Base-by-base conservation (phyloP, 1,284 basidiomycete genomes). In the Tremellales sp. region DNA sequence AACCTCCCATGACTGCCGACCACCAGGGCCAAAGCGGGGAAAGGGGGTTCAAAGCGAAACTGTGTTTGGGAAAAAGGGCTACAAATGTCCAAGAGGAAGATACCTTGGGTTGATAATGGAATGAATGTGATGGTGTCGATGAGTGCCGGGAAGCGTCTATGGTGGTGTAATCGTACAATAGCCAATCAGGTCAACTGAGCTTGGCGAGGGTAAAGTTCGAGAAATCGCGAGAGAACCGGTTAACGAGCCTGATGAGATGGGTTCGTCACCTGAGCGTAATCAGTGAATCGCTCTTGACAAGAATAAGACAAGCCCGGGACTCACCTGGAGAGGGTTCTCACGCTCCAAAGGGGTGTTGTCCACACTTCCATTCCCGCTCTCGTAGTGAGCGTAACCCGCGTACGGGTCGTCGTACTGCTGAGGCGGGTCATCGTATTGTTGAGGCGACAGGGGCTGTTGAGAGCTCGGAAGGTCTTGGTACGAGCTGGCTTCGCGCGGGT, bases 401-500 rank as follows among this genome's bases (percentile, higher is more conserved):
- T 19, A 19, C 23, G 19, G 36, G 0, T 33, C 19, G 13, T 59
- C 57, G 40, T 56, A 56, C 29, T 65, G 51, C 17, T 60, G 63
- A 52, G 63, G 54, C 15, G 52, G 50, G 7, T 54, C 44, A 48
- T 68, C 62, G 17, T 58, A 26, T 17, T 53, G 54, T 7, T 57
- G 59, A 15, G 65, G 64, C 39, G 53, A 61, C n/a, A 64, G 40
- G 42, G 37, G 46, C 23, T 53, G 44, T 11, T 40, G 42, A 31
- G 43, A 36, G 13, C 33, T 36, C 6, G 33, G 45, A 4, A 46
- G 54, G 33, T 59, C 61, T 12, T 44, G 40, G 41, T 65, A 65
- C 40, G 57, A 47, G 11, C 33, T 45, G 27, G 62, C 59, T 25
- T 66, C 56, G 13, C 51, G 51, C 24, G 69, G 63, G 55, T 72